phyloP scores from a whole-genome alignment of 345 rosid species.

The Barbarea vulgaris region DNA sequence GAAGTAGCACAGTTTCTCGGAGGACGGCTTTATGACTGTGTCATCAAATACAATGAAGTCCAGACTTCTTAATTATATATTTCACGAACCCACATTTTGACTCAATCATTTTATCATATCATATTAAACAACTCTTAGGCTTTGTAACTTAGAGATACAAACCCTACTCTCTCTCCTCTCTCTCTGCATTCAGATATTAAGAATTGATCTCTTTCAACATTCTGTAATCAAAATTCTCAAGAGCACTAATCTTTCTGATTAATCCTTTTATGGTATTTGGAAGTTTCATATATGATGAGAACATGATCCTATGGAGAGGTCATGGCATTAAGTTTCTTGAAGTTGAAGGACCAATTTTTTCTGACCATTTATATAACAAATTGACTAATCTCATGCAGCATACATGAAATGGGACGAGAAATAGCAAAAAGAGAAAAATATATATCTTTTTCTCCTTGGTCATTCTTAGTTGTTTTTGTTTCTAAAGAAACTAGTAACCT shows the following conservation, averaged over 20 bases:
- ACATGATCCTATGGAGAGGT: not conserved
- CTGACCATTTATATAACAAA: too few relatives aligned
- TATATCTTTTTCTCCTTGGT: too few relatives aligned
- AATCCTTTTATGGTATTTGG: not conserved
- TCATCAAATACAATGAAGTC: constrained; percentile 85
- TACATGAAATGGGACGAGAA: too few relatives aligned
- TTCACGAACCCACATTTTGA: constrained; percentile 14
- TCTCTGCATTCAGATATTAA: constrained; percentile 31
- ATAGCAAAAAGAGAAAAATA: too few relatives aligned
- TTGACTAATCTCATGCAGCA: not conserved
- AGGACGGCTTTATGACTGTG: constrained; percentile 96
- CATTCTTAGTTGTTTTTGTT: not conserved
- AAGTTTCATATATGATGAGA: not conserved
- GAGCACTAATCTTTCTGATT: constrained; percentile 13
- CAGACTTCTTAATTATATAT: constrained; percentile 37
- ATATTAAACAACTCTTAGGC: constrained; percentile 11
- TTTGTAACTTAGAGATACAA: constrained; percentile 31
- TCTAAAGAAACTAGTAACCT: not conserved
- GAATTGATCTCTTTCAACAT: constrained; percentile 5
- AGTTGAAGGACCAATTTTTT: not conserved
- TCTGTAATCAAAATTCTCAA: not conserved
- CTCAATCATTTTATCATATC: constrained; percentile 23
- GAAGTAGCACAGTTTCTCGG: constrained; percentile 99
- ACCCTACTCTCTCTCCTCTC: constrained; percentile 15
- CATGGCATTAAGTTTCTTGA: not conserved